phyloP scores from a whole-genome alignment of 306 rosid species.

The Cucurbita ficifolia region DNA sequence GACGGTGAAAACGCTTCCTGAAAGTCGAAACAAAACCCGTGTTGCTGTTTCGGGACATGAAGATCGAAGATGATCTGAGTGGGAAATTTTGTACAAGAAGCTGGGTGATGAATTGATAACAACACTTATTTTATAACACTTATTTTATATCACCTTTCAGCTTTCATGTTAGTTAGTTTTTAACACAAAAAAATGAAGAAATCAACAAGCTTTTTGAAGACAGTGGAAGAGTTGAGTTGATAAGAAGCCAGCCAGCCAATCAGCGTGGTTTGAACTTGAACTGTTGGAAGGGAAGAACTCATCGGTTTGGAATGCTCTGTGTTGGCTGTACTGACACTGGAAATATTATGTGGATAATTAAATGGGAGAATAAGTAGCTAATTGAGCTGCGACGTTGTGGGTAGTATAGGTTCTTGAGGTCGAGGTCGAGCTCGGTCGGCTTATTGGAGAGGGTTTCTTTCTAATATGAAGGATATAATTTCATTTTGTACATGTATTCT shows the following conservation, averaged over 20 bases:
- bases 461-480: constrained; percentile 6
- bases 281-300: background rate
- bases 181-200: background rate
- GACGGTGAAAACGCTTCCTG: constrained; percentile 19
- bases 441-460: constrained; percentile 1
- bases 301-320: background rate
- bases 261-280: background rate
- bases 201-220: background rate
- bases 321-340: background rate
- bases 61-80: background rate
- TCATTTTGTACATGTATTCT: constrained; percentile 4
- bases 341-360: background rate
- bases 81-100: constrained; percentile 2
- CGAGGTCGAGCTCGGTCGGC: background rate
- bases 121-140: background rate
- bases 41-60: background rate
- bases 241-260: background rate
- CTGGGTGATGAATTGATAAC: background rate
- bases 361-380: constrained; percentile 9
- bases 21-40: constrained; percentile 7
- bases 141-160: constrained; percentile 1
- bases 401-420: background rate
- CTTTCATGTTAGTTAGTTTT: background rate
- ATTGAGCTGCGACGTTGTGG: constrained; percentile 1
- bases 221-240: background rate